Evolutionary conservation across 2,329 filamentous ascomycete species (phyloP).

Genomic region (Colletotrichum melonis): DNA sequence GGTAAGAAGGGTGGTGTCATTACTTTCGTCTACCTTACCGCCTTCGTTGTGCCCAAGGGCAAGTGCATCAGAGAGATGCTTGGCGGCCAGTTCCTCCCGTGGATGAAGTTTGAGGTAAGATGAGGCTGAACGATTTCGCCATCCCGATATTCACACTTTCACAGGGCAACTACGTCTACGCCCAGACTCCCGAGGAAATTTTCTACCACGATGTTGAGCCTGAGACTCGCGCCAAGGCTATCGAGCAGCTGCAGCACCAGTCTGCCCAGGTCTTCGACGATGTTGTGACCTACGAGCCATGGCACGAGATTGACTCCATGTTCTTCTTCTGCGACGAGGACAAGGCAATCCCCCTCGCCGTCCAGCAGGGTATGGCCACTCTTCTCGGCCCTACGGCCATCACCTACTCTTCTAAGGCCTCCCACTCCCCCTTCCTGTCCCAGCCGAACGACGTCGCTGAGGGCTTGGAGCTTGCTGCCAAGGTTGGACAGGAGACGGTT

Average conservation of each 20-base stretch:
- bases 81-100: constrained; percentile 39
- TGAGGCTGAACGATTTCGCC: neutral
- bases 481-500: constrained; percentile 22
- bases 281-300: constrained; percentile 40
- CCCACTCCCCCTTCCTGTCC: constrained; percentile 25
- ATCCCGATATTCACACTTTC: constrained; percentile 21
- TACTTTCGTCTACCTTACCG: constrained; percentile 48
- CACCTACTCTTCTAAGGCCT: constrained; percentile 17
- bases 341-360: constrained; percentile 37
- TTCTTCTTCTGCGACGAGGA: constrained; percentile 42
- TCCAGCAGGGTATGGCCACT: constrained; percentile 40
- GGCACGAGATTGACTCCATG: constrained; percentile 41
- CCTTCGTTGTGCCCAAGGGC: constrained; percentile 44
- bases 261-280: constrained; percentile 36
- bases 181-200: constrained; percentile 26
- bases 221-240: constrained; percentile 26
- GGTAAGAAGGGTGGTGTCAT: constrained; percentile 52
- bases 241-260: constrained; percentile 28
- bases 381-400: constrained; percentile 24
- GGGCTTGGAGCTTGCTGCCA: constrained; percentile 10
- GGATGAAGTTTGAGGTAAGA: constrained; percentile 42
- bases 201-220: constrained; percentile 43
- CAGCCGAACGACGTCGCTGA: constrained; percentile 5
- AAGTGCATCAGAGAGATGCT: constrained; percentile 40
- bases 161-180: constrained; percentile 16